A percentile compares a stretch with the other conserved stretches of the same genome.
phyloP scores from a whole-genome alignment of 2,329 filamentous ascomycete species.

The Paecilomyces niveus region DNA sequence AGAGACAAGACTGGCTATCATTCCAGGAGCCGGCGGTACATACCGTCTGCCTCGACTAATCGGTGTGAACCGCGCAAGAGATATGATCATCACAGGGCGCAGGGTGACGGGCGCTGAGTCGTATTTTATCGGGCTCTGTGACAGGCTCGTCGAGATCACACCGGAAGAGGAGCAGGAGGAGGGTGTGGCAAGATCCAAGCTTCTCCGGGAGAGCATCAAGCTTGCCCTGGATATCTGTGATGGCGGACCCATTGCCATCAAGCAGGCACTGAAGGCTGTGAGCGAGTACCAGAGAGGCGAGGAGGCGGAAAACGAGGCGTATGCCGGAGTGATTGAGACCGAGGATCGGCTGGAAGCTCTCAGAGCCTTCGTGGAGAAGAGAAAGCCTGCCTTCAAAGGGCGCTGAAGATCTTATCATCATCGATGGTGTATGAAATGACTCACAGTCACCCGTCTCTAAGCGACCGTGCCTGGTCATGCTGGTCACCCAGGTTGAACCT shows the following conservation, averaged over 20 bases:
- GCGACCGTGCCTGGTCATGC: background rate
- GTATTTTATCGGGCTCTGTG: conserved; percentile 83
- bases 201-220: conserved; percentile 67
- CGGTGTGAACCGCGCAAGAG: conserved; percentile 72
- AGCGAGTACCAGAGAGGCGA: conserved; percentile 58
- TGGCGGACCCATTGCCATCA: conserved; percentile 76
- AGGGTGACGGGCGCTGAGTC: conserved; percentile 76
- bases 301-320: conserved; percentile 78
- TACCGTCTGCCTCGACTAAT: conserved; percentile 78
- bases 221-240: conserved; percentile 82
- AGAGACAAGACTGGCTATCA: conserved; percentile 87
- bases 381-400: conserved; percentile 61
- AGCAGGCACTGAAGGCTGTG: conserved; percentile 73
- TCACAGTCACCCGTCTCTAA: background rate
- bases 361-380: conserved; percentile 72
- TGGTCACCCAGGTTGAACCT: background rate
- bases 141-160: conserved; percentile 77
- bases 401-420: conserved; percentile 25
- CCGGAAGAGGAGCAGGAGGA: conserved; percentile 48
- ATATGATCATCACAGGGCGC: conserved; percentile 86
- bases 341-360: conserved; percentile 86
- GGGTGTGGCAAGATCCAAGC: conserved; percentile 56
- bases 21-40: conserved; percentile 90
- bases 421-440: background rate
- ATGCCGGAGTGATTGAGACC: conserved; percentile 72